Base-by-base conservation (phyloP, 306 rosid species). In the Vigna mungo region DNA sequence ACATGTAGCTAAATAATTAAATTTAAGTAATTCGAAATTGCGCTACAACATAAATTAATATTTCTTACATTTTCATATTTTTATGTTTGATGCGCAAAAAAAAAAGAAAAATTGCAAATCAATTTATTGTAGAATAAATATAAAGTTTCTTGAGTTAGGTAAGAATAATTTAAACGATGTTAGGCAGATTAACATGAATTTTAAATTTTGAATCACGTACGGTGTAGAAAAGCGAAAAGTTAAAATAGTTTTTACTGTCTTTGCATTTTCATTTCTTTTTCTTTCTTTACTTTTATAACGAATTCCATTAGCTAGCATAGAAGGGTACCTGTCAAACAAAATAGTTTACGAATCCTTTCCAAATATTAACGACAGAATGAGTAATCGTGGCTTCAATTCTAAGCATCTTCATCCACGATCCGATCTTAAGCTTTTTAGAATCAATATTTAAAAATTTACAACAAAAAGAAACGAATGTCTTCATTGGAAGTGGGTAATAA, bases 371-470 rank as follows among this genome's bases (percentile, higher is more conserved):
- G 0, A 48, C 27, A 8, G 27, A 69, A 37, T 32, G 62, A 51
- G 17, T 70, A 36, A 71, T 51, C 11, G 30, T 12, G 32, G 48
- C 47, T 53, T 70, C 48, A 51, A 70, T 69, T 49, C 32, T 51
- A 18, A 68, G 74, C 74, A 68, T 14, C 74, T 47, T 15, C 15
- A 30, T 68, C 59, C 44, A 30, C 18, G 59, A 69, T 69, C 60
- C 27, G 60, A 69, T 69, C 74, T 69, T 47, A 68, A 46, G 30
- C 37, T 23, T 46, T 46, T 68, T 23, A 39, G 41, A 68, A 68
- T 21, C 23, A 46, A 68, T n/a, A n/a, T 23, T 21, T 23, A 23
- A 13, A 68, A 25, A 3, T 41, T 17, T 53, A 44, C 56, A 68
- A 14, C 7, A 7, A 21, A 55, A 55, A 55, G 16, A 55, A 55